Evolutionary conservation across 2,329 filamentous ascomycete genomes (phyloP), one percentile per base, ranked within the genome.

Genomic region (Oidium heveae): DNA sequence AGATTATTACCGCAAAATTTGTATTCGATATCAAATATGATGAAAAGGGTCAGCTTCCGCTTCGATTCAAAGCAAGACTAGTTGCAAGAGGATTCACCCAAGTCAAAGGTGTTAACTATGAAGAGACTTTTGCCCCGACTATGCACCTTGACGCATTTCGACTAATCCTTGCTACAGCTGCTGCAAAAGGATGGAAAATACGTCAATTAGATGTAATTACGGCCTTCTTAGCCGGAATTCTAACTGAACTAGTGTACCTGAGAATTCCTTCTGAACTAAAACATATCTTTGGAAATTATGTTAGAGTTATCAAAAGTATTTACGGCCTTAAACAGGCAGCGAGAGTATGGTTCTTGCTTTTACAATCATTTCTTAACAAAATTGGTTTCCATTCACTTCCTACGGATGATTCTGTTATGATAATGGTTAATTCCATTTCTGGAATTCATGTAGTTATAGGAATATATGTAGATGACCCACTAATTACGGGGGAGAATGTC

Each of bases 281-380:
- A 24, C 28, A 46, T 28, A 20, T 52, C 20, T 54, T 54, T 41
- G 47, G 39, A 0, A 53, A 47, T 22, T 59, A 64, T 16, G 62
- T 56, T 46, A 53, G 59, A 34, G 58, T 65, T 8, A 39, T 56
- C 2, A 63, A 61, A 51, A 60, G 60, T 4, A 58, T 66, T 12
- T 67, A 66, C 52, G 58, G 64, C n/a, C 56, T 66, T 3, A 66
- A 66, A 51, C 58, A 66, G 57, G 57, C 63, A 13, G 60, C 61
- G 5, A 52, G 61, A 8, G 58, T 60, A 10, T 66, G 57, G 64
- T 62, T 62, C 39, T 47, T 52, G 39, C 37, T 54, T 46, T 12
- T 56, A 28, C n/a, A 58, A 41, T 63, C 33, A 52, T 52, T 52
- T 28, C 34, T 24, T 36, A 33, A 39, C 12, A 39, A 13, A 37